Conservation (phyloP, 2,329 filamentous ascomycete genomes). For the Nothomitra cinnamomea region DNA sequence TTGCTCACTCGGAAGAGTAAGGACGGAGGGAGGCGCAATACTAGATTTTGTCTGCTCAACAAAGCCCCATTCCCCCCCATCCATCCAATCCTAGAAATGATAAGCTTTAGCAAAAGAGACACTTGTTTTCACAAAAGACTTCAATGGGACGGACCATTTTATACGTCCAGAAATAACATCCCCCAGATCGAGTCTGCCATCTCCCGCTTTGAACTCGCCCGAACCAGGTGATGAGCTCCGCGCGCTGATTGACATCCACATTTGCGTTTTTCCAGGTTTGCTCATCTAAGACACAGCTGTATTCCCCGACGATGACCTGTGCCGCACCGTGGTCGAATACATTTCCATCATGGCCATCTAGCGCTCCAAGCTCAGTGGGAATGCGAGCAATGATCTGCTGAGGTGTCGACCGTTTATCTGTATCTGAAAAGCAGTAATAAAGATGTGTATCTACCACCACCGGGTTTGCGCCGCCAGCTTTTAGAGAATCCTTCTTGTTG, state of each 20-base stretch:
- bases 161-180: constrained; percentile 42
- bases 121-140: background rate
- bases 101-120: background rate
- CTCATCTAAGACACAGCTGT: constrained; percentile 37
- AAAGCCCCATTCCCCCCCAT: constrained; percentile 45
- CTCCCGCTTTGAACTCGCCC: constrained; percentile 30
- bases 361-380: constrained; percentile 24
- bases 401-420: constrained; percentile 32
- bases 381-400: constrained; percentile 33
- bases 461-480: constrained; percentile 23
- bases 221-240: constrained; percentile 27
- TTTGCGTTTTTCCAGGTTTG: constrained; percentile 34
- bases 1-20: constrained; percentile 20
- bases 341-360: constrained; percentile 30
- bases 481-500: constrained; percentile 22
- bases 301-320: constrained; percentile 38
- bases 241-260: constrained; percentile 26
- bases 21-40: constrained; percentile 24
- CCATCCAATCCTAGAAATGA: constrained; percentile 32
- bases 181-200: constrained; percentile 33
- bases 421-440: constrained; percentile 40
- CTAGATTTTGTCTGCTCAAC: constrained; percentile 31
- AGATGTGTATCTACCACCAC: constrained; percentile 41
- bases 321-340: constrained; percentile 33
- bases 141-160: constrained; percentile 27